phyloP scores from a whole-genome alignment of 2,329 filamentous ascomycete genomes.

The Colletotrichum truncatum region DNA sequence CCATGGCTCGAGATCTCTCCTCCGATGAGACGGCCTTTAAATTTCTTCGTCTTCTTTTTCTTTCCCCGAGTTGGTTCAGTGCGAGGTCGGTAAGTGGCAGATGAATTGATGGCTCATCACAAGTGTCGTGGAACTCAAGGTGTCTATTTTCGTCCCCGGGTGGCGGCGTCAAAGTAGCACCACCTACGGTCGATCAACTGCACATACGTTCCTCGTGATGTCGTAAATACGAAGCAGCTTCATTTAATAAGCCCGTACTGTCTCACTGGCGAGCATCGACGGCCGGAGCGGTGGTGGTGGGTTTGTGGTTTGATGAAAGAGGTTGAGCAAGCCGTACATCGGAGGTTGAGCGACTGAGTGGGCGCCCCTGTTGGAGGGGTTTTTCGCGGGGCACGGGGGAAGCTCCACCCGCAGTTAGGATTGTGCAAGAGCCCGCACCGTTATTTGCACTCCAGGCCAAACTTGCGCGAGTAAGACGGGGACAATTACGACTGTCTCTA shows the following conservation, averaged over 20 bases:
- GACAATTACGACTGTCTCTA: neutral
- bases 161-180: conserved; percentile 21
- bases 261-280: neutral
- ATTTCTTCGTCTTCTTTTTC: neutral
- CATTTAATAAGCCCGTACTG: neutral
- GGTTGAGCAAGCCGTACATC: conserved; percentile 1
- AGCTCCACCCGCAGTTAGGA: neutral
- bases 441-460: neutral
- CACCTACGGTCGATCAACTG: conserved; percentile 7
- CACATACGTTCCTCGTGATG: conserved; percentile 5
- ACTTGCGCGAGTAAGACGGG: neutral
- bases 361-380: neutral
- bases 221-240: conserved; percentile 12
- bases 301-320: neutral
- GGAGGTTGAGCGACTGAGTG: conserved; percentile 2
- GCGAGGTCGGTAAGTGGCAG: neutral
- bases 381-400: conserved; percentile 8
- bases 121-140: conserved; percentile 1
- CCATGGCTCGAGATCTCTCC: conserved; percentile 4
- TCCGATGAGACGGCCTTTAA: neutral
- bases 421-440: neutral
- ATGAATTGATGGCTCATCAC: neutral
- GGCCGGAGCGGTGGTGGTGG: neutral
- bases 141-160: conserved; percentile 19
- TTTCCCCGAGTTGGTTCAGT: neutral